A percentile compares a stretch with the other conserved stretches of the same genome.
phyloP scores from a whole-genome alignment of 805 yeast species.

The Metschnikowia hibisci region DNA sequence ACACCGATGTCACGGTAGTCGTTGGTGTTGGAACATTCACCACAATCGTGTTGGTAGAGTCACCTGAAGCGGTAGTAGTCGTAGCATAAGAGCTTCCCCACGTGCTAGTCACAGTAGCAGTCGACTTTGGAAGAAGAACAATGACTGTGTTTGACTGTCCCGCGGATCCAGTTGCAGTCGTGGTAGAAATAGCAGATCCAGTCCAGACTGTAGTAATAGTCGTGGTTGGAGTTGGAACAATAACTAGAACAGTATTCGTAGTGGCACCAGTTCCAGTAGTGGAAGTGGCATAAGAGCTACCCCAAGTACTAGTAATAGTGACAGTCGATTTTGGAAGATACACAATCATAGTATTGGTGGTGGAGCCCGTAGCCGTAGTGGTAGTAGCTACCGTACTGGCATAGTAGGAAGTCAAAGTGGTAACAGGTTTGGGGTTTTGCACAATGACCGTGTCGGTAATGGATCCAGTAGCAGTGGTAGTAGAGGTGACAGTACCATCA shows the following conservation, averaged over 20 bases:
- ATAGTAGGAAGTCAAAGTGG: background rate
- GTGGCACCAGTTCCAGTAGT: conserved; percentile 2
- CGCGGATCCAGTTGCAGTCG: conserved; percentile 4
- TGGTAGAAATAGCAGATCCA: background rate
- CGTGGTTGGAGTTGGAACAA: conserved; percentile 15
- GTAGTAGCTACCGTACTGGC: background rate
- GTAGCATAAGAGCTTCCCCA: too few species aligned
- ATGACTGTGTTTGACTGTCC: background rate
- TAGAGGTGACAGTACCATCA: conserved; percentile 6
- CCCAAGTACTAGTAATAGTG: conserved; percentile 4
- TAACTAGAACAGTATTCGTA: conserved; percentile 11
- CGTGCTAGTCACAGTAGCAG: too few species aligned
- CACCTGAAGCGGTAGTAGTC: too few species aligned
- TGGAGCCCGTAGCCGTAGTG: conserved; percentile 2
- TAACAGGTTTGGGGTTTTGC: background rate
- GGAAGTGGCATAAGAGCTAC: conserved; percentile 1
- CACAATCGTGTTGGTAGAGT: background rate
- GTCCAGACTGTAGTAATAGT: background rate
- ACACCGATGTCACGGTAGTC: too few species aligned
- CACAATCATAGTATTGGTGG: conserved; percentile 4
- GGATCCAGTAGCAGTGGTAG: conserved; percentile 3
- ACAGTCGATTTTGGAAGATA: conserved; percentile 13
- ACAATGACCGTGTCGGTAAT: conserved; percentile 12
- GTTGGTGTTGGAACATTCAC: background rate
- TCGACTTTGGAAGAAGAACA: too few species aligned